Percentiles rank a stretch among this genome's conserved stretches.
phyloP scores from a whole-genome alignment of 208 protist genomes.

The Wallacemonas collosoma region DNA sequence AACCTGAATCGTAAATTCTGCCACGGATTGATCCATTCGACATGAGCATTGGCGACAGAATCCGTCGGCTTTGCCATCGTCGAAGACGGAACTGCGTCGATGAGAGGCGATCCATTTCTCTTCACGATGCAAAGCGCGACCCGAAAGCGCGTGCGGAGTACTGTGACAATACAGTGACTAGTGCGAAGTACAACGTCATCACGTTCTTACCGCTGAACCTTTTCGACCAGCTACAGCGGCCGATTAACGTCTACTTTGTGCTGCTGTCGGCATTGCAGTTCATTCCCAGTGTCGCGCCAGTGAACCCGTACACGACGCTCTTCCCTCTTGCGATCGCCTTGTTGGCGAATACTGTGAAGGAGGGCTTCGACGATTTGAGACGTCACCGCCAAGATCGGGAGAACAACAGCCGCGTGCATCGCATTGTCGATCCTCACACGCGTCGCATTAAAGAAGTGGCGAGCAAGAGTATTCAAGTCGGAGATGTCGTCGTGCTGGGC shows the following conservation, averaged over 20 bases:
- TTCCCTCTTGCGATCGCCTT: constrained; percentile 92
- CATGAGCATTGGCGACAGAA: not conserved
- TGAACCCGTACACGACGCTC: constrained; percentile 90
- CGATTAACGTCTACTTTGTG: constrained; percentile 96
- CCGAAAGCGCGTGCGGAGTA: constrained; percentile 20
- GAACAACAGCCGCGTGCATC: constrained; percentile 61
- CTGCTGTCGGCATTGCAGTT: constrained; percentile 90
- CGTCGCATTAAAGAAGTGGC: constrained; percentile 35
- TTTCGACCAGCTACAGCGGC: constrained; percentile 94
- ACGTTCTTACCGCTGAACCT: constrained; percentile 96
- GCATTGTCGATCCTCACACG: constrained; percentile 44
- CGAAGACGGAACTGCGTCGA: constrained; percentile 27
- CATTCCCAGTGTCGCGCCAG: constrained; percentile 75
- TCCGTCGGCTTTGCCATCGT: constrained; percentile 1
- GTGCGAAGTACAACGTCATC: constrained; percentile 94
- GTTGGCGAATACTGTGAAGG: constrained; percentile 88
- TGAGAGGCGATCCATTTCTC: constrained; percentile 39
- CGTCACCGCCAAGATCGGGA: constrained; percentile 61
- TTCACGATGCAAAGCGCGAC: constrained; percentile 22
- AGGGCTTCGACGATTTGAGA: constrained; percentile 92
- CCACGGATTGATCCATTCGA: not conserved
- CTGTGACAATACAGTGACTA: constrained; percentile 86
- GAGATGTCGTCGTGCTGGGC: constrained; percentile 73
- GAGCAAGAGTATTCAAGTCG: constrained; percentile 75
- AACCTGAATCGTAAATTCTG: too few relatives aligned